Conservation (phyloP, 495 filamentous ascomycete genomes). For the Xylaria longipes region DNA sequence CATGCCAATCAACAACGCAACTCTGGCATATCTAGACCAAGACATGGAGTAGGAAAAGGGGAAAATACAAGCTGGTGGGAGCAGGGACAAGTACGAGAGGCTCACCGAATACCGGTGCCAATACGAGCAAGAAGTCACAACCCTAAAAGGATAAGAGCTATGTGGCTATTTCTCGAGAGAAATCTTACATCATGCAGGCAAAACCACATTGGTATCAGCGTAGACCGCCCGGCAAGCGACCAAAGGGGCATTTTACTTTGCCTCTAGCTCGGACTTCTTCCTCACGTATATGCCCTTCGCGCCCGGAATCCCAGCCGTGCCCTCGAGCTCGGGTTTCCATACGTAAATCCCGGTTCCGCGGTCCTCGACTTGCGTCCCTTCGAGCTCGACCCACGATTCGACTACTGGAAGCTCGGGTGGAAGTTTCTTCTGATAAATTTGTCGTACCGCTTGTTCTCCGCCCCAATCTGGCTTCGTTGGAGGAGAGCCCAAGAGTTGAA, state of each 20-base stretch:
- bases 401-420: conserved; percentile 9
- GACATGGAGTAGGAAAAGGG: no score
- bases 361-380: conserved; percentile 7
- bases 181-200: no score
- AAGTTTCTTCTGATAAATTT: neutral
- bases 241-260: neutral
- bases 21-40: no score
- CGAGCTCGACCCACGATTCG: conserved; percentile 6
- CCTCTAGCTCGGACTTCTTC: conserved; percentile 16
- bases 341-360: conserved; percentile 11
- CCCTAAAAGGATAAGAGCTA: no score
- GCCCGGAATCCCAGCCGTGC: neutral
- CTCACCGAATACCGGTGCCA: no score
- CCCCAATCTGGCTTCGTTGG: neutral
- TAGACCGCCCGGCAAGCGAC: no score
- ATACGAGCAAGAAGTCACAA: no score
- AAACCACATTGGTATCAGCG: no score
- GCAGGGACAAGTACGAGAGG: no score
- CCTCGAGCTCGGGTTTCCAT: conserved; percentile 21
- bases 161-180: no score
- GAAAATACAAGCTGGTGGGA: no score
- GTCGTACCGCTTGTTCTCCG: neutral
- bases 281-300: conserved; percentile 4
- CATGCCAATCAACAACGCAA: no score
- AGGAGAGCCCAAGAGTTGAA: neutral